Base-by-base conservation (phyloP, 495 filamentous ascomycete genomes). In the Hapsidospora chrysogenum region DNA sequence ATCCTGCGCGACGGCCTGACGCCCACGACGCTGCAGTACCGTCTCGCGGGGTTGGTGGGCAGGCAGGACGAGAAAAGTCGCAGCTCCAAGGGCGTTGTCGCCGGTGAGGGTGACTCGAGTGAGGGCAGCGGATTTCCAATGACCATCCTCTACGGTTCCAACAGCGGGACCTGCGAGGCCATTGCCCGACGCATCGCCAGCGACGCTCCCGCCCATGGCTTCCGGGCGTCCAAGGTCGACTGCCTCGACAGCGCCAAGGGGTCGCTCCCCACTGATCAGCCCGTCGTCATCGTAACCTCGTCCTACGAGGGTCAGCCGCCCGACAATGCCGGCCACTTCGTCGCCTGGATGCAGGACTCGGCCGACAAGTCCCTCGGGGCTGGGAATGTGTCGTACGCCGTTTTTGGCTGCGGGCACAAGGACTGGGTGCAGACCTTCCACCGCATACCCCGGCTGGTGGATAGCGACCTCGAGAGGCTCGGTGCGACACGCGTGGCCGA, bases 401-500 rank as follows among this genome's bases (percentile, higher is more conserved):
- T 76, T 6, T 81, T 77, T 49, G 77, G 72, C 2, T 64, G 60
- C 11, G 53, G 53, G 8, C 45, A 53, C 39, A 36, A 34, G 35
- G 66, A 83, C 36, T 83, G 78, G 78, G 50, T 58, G 0, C 42
- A 60, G 9, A 82, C 79, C 1, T 82, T 76, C 51, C 72, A 82
- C 33, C 58, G 60, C 21, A 61, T 85, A 13, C 78, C 79, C 2
- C 76, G 60, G 38, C 45, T 66, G 2, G 56, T 81, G 3, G 61
- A 81, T 40, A 37, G 53, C 7, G 39, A 55, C 1, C 48, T 73
- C 21, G 42, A 47, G 13, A 41, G 62, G 17, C 52, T 61, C 33
- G 71, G 75, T 9, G 68, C 61, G 33, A 29, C 49, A 10, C 53
- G 58, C 19, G 50, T 78, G 3, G 57, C 58, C 2, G 51, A 62